phyloP scores from a whole-genome alignment of 495 filamentous ascomycete species.

The Echria macrotheca region DNA sequence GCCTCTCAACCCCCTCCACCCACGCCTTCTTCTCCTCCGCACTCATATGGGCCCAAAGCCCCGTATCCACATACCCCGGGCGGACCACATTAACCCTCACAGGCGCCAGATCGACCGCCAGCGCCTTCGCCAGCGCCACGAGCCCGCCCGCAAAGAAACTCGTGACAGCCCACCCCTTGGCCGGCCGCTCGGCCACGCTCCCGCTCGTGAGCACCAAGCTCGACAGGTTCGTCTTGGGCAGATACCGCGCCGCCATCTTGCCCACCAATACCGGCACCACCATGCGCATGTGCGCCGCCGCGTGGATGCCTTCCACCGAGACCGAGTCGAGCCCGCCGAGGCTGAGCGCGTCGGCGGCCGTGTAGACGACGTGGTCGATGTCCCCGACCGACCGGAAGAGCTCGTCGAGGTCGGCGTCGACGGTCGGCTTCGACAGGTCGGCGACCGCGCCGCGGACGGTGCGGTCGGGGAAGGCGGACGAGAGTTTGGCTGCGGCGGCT shows the following conservation, averaged over 20 bases:
- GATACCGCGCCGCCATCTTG: conserved; percentile 44
- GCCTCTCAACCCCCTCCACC: conserved; percentile 22
- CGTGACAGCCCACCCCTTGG: conserved; percentile 41
- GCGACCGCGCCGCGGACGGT: conserved; percentile 36
- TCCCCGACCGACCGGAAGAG: conserved; percentile 38
- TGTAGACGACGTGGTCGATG: conserved; percentile 60
- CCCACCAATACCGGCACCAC: conserved; percentile 47
- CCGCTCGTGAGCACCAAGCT: conserved; percentile 56
- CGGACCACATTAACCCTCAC: conserved; percentile 55
- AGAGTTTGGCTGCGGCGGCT: conserved; percentile 34
- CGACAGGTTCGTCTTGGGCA: conserved; percentile 31
- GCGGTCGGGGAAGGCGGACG: conserved; percentile 30
- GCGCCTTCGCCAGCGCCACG: conserved; percentile 40
- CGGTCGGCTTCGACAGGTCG: conserved; percentile 46
- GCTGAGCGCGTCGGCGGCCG: conserved; percentile 46
- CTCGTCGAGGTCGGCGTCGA: conserved; percentile 37
- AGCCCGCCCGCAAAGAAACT: conserved; percentile 33
- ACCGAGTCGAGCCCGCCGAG: conserved; percentile 33
- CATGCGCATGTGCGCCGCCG: conserved; percentile 45
- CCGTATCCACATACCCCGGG: conserved; percentile 52
- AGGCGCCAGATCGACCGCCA: conserved; percentile 56
- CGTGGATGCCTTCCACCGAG: conserved; percentile 33
- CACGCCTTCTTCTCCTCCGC: conserved; percentile 26
- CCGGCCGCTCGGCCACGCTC: conserved; percentile 38
- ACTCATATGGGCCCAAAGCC: conserved; percentile 30